Conservation (phyloP, 305 asterid genomes). For the Solanum hybrid region DNA sequence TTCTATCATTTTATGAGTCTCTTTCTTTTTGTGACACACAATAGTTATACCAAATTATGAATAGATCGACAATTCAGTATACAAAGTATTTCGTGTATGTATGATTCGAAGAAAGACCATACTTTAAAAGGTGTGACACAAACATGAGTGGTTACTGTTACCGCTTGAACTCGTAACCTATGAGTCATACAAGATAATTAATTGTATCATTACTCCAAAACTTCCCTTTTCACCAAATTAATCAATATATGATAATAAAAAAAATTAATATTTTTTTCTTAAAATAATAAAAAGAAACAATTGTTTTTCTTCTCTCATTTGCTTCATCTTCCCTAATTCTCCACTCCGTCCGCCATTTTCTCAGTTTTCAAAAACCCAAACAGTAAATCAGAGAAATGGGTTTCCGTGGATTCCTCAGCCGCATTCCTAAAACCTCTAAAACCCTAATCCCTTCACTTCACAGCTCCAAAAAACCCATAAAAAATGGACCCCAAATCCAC, state of each 20-base stretch:
- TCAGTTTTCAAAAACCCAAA: not conserved
- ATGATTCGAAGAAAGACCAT: rapidly evolving
- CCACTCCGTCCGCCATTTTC: not conserved
- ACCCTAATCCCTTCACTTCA: constrained; percentile 3
- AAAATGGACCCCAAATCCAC: not conserved
- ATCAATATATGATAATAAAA: not conserved
- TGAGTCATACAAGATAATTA: no score
- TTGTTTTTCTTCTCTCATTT: not conserved
- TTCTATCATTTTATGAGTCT: not conserved
- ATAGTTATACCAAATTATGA: no score
- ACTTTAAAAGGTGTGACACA: not conserved
- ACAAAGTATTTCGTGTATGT: not conserved
- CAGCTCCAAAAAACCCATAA: not conserved
- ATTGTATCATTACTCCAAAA: not conserved
- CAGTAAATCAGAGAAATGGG: not conserved
- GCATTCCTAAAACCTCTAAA: constrained; percentile 6
- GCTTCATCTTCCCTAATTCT: not conserved
- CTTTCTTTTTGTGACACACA: not conserved
- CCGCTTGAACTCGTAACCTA: not conserved
- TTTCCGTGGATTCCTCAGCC: not conserved
- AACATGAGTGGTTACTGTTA: no score
- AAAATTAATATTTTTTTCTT: no score
- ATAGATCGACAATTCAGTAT: not conserved
- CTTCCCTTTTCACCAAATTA: not conserved
- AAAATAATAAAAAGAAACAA: not conserved